Percentiles rank a stretch among this genome's conserved stretches.
These are phyloP conservation scores for Ceratopteris richardii DNA, from an alignment of 75 land plant genomes.

Conservation along the genomic window DNA sequence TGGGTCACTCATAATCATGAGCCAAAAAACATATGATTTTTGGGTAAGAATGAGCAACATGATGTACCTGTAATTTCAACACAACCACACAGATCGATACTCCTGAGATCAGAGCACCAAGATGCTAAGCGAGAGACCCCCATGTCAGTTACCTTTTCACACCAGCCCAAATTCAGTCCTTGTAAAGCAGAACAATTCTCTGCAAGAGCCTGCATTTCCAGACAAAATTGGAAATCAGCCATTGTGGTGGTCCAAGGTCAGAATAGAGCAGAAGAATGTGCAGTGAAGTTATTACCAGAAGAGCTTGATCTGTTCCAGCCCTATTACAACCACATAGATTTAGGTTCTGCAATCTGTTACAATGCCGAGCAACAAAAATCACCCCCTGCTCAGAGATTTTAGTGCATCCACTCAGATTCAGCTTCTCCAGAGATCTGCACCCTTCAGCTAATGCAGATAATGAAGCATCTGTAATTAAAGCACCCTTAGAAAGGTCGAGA, in stretches of 20 bases:
- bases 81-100: constrained; percentile 87
- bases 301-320: constrained; percentile 73
- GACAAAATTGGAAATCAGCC: neutral
- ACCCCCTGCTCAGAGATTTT: constrained; percentile 68
- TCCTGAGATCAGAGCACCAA: constrained; percentile 83
- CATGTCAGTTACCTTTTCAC: constrained; percentile 68
- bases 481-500: constrained; percentile 71
- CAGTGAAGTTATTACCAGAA: constrained; percentile 36
- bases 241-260: neutral
- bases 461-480: constrained; percentile 64
- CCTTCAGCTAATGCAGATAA: constrained; percentile 65
- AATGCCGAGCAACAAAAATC: constrained; percentile 39
- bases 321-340: constrained; percentile 89
- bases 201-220: constrained; percentile 64
- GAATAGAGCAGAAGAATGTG: neutral
- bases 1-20: too few species aligned
- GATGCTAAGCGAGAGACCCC: constrained; percentile 78
- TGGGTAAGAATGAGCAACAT: too few species aligned
- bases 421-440: constrained; percentile 61
- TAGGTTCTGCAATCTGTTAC: constrained; percentile 50
- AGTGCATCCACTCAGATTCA: constrained; percentile 83
- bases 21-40: too few species aligned
- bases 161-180: constrained; percentile 85
- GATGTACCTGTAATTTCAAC: constrained; percentile 80
- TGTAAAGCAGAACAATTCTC: constrained; percentile 60